A percentile compares a stretch with the other conserved stretches of the same genome.
phyloP scores from a whole-genome alignment of 495 filamentous ascomycete genomes.

The Rhizodiscina lignyota region DNA sequence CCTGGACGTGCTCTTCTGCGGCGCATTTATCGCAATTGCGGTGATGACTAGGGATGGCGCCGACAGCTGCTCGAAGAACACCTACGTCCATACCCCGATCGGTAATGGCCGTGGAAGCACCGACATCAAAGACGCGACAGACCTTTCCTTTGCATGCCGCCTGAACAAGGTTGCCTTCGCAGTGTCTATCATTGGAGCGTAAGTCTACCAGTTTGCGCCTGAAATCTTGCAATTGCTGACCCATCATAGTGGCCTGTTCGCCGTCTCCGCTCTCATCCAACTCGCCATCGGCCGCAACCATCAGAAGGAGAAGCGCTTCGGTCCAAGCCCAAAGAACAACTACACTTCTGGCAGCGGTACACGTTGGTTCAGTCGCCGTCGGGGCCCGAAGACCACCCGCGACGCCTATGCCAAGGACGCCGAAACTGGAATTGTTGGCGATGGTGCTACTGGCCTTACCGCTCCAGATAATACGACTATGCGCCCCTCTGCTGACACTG shows the following conservation, averaged over 20 bases:
- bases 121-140: slow-evolving; percentile 21
- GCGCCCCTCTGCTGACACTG: slow-evolving; percentile 19
- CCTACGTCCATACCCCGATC: slow-evolving; percentile 47
- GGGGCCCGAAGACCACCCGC: slow-evolving; percentile 17
- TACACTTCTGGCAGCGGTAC: slow-evolving; percentile 54
- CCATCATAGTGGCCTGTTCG: slow-evolving; percentile 12
- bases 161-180: slow-evolving; percentile 59
- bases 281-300: slow-evolving; percentile 48
- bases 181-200: slow-evolving; percentile 65
- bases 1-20: slow-evolving; percentile 40
- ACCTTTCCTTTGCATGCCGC: slow-evolving; percentile 42
- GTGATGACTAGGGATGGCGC: slow-evolving; percentile 44
- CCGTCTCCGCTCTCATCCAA: slow-evolving; percentile 21
- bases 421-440: slow-evolving; percentile 12
- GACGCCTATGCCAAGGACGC: slow-evolving; percentile 16
- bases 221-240: slow-evolving; percentile 4
- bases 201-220: slow-evolving; percentile 22
- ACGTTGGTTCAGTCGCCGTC: slow-evolving; percentile 25
- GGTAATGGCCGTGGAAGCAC: slow-evolving; percentile 31
- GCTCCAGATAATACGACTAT: slow-evolving; percentile 8
- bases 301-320: slow-evolving; percentile 63
- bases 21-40: slow-evolving; percentile 44
- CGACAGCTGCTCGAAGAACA: slow-evolving; percentile 36
- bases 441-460: slow-evolving; percentile 9
- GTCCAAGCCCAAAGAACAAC: slow-evolving; percentile 57